A percentile compares a stretch with the other conserved stretches of the same genome.
These are phyloP conservation scores for Phytophthora pluvialis DNA, from an alignment of 352 stramenopile species.

Conservation along the genomic window DNA sequence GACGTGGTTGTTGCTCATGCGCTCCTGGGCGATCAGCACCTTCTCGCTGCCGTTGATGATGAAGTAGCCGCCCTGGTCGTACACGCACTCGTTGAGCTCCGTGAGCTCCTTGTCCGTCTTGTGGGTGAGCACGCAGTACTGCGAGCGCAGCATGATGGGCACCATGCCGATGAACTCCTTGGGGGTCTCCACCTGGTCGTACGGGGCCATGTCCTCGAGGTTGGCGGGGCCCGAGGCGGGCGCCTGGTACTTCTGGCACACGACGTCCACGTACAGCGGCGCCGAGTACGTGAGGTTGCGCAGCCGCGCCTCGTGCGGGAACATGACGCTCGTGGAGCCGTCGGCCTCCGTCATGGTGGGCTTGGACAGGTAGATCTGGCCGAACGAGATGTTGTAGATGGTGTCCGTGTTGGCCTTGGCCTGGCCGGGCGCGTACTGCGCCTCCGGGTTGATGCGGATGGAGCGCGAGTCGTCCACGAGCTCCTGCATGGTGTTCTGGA, in stretches of 20 bases:
- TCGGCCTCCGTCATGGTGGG: conserved; percentile 98
- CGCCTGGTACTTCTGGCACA: conserved; percentile 92
- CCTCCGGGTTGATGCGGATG: conserved; percentile 96
- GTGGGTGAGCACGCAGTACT: conserved; percentile 96
- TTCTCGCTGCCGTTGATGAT: conserved; percentile 98
- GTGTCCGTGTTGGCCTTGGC: conserved; percentile 92
- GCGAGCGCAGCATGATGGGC: conserved; percentile 97
- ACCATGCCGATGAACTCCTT: conserved; percentile 98
- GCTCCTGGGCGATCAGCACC: conserved; percentile 99
- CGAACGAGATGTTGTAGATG: conserved; percentile 97
- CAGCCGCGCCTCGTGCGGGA: conserved; percentile 98
- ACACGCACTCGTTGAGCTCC: conserved; percentile 98
- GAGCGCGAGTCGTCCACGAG: conserved; percentile 97
- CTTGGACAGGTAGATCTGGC: conserved; percentile 98
- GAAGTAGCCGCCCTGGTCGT: conserved; percentile 99
- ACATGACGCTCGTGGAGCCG: conserved; percentile 98
- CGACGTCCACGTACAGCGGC: conserved; percentile 98
- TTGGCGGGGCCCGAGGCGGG: conserved; percentile 65
- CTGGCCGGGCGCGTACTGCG: conserved; percentile 96
- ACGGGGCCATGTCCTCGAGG: conserved; percentile 88
- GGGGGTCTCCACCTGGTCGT: conserved; percentile 85
- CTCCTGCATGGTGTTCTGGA: conserved; percentile 99
- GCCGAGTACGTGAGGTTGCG: conserved; percentile 99
- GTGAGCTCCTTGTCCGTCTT: conserved; percentile 94
- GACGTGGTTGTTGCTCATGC: conserved; percentile 99